A percentile compares a stretch with the other conserved stretches of the same genome.
phyloP scores from a whole-genome alignment of 805 yeast species.

The Wickerhamomyces bisporus region DNA sequence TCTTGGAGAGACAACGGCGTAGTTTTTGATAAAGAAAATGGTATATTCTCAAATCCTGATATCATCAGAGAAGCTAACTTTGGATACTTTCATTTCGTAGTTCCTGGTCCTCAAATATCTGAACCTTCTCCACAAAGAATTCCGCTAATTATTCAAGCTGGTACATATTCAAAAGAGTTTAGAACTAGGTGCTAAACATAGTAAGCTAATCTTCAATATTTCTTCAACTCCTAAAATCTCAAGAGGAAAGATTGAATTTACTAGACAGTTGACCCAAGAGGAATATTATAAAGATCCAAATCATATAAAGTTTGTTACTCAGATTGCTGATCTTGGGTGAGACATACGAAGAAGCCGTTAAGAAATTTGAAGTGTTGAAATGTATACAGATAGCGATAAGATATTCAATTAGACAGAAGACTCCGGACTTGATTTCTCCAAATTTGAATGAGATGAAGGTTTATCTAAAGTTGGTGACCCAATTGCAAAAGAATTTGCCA shows the following conservation, averaged over 20 bases:
- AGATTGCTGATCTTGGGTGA: conserved; percentile 23
- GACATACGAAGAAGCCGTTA: conserved; percentile 34
- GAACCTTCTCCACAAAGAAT: conserved; percentile 36
- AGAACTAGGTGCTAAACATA: conserved; percentile 33
- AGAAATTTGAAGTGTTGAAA: conserved; percentile 25
- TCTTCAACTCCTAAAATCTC: conserved; percentile 27
- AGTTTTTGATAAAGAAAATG: no score
- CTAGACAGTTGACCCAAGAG: conserved; percentile 26
- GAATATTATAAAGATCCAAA: conserved; percentile 20
- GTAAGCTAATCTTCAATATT: conserved; percentile 33
- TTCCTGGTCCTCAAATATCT: conserved; percentile 29
- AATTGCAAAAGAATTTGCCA: conserved; percentile 23
- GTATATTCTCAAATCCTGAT: no score
- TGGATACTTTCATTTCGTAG: no score
- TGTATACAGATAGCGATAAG: conserved; percentile 32
- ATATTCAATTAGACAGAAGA: conserved; percentile 36
- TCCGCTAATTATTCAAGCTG: conserved; percentile 36
- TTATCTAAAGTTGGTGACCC: conserved; percentile 23
- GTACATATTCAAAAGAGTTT: conserved; percentile 31
- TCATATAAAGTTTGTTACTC: conserved; percentile 13
- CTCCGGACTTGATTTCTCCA: conserved; percentile 35
- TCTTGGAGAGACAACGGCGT: conserved; percentile 42
- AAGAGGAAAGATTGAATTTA: conserved; percentile 17
- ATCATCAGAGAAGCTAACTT: no score
- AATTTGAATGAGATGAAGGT: conserved; percentile 32